phyloP scores from a whole-genome alignment of 805 yeast species.

The Starmerella floricola region DNA sequence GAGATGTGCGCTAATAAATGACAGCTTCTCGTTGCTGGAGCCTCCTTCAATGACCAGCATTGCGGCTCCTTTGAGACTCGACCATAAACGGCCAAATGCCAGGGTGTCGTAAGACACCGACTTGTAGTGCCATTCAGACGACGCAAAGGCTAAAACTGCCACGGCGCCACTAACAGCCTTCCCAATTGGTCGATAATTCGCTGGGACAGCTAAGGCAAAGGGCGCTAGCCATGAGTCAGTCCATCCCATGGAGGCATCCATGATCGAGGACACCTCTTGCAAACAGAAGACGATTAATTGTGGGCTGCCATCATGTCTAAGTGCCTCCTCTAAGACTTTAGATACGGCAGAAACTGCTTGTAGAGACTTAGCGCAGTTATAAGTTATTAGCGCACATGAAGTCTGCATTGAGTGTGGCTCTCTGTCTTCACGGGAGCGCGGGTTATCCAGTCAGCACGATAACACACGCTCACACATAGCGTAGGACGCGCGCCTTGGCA shows the following conservation, averaged over 20 bases:
- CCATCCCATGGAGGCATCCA: slow-evolving; percentile 25
- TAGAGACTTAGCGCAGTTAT: slow-evolving; percentile 2
- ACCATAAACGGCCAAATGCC: slow-evolving; percentile 41
- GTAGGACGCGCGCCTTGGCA: too few relatives aligned
- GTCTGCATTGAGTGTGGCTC: neutral
- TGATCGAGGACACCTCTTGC: slow-evolving; percentile 31
- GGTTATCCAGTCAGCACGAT: too few relatives aligned
- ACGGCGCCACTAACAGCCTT: slow-evolving; percentile 25
- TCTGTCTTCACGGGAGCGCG: too few relatives aligned
- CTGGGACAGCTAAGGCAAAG: slow-evolving; percentile 22
- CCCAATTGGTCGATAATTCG: slow-evolving; percentile 18
- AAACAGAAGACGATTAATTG: slow-evolving; percentile 9
- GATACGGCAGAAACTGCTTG: neutral
- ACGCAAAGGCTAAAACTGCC: slow-evolving; percentile 24
- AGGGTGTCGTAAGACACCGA: slow-evolving; percentile 15
- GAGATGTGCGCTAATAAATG: slow-evolving; percentile 61
- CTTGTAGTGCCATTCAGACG: slow-evolving; percentile 32
- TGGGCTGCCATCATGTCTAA: neutral
- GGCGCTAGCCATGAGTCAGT: slow-evolving; percentile 22
- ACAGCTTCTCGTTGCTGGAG: slow-evolving; percentile 33
- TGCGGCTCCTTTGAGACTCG: slow-evolving; percentile 66
- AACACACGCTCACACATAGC: too few relatives aligned
- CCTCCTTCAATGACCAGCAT: slow-evolving; percentile 39
- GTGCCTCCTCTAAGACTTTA: neutral
- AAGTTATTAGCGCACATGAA: slow-evolving; percentile 1